Evolutionary conservation across 2,329 filamentous ascomycete species (phyloP).

Genomic region (Talaromyces piceae): DNA sequence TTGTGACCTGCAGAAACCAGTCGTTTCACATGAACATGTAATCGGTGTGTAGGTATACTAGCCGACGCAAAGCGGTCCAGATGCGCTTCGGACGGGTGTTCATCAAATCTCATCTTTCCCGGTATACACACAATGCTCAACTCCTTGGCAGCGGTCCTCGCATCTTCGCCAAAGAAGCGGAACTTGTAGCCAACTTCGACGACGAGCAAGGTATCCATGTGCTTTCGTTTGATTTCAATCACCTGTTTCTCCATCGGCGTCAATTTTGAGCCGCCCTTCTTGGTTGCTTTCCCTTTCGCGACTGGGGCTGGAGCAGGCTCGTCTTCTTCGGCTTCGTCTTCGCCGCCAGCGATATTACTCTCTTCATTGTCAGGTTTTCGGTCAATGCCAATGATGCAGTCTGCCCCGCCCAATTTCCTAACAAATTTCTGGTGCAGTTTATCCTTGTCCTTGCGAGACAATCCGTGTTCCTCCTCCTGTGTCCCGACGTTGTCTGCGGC

Average conservation of each 20-base stretch:
- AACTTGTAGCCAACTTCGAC: conserved; percentile 98
- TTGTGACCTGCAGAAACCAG: conserved; percentile 90
- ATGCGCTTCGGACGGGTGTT: conserved; percentile 88
- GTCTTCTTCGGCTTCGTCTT: conserved; percentile 52
- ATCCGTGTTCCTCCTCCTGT: conserved; percentile 40
- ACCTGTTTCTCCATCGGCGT: conserved; percentile 94
- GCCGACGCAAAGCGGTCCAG: conserved; percentile 88
- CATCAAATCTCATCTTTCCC: conserved; percentile 88
- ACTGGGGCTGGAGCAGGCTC: conserved; percentile 37
- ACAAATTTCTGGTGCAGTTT: conserved; percentile 78
- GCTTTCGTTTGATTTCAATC: conserved; percentile 84
- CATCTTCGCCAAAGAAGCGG: conserved; percentile 93
- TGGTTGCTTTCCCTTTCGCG: conserved; percentile 46
- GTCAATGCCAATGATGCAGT: conserved; percentile 65
- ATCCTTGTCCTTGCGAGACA: conserved; percentile 53
- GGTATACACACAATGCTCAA: conserved; percentile 94
- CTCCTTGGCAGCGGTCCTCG: conserved; percentile 78
- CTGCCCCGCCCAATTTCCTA: conserved; percentile 78
- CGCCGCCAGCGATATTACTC: conserved; percentile 45
- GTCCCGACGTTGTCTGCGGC: conserved; percentile 30
- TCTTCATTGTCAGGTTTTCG: conserved; percentile 51
- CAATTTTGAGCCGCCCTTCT: conserved; percentile 73
- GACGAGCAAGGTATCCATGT: conserved; percentile 82
- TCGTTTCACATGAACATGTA: conserved; percentile 90
- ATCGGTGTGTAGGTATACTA: conserved; percentile 84